Evolutionary conservation across 106 monocot species (phyloP).

Genomic region (Gastrodia elata): DNA sequence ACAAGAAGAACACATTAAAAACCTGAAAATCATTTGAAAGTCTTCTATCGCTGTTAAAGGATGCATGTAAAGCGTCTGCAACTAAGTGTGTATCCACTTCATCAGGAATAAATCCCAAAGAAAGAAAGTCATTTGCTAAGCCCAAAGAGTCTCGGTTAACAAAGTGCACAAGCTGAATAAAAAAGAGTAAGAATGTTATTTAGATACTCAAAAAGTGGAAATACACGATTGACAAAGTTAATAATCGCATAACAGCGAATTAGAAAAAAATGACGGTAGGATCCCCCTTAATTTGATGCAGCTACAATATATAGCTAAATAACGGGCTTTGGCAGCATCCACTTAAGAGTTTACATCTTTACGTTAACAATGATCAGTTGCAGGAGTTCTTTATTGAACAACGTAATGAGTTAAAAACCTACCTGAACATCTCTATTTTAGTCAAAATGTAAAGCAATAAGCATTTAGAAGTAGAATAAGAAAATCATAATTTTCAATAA

Average conservation of each 20-base stretch:
- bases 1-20: not conserved
- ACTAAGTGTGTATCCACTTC: constrained; percentile 58
- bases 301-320: not conserved
- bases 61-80: constrained; percentile 60
- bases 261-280: not conserved
- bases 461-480: not conserved
- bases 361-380: not conserved
- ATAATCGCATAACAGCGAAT: not conserved
- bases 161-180: constrained; percentile 85
- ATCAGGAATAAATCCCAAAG: constrained; percentile 93
- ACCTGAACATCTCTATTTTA: not conserved
- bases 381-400: not conserved
- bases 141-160: constrained; percentile 86
- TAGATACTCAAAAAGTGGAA: not conserved
- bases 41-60: constrained; percentile 58
- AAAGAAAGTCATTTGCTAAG: constrained; percentile 91
- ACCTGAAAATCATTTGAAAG: constrained; percentile 92
- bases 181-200: constrained; percentile 5
- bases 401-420: not conserved
- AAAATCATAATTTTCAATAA: not conserved
- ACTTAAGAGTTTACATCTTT: not conserved
- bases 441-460: not conserved
- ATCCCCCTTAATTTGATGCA: not conserved
- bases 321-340: not conserved
- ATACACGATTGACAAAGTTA: not conserved